Conservation (phyloP, 2,329 filamentous ascomycete species). For the Cladophialophora psammophila region DNA sequence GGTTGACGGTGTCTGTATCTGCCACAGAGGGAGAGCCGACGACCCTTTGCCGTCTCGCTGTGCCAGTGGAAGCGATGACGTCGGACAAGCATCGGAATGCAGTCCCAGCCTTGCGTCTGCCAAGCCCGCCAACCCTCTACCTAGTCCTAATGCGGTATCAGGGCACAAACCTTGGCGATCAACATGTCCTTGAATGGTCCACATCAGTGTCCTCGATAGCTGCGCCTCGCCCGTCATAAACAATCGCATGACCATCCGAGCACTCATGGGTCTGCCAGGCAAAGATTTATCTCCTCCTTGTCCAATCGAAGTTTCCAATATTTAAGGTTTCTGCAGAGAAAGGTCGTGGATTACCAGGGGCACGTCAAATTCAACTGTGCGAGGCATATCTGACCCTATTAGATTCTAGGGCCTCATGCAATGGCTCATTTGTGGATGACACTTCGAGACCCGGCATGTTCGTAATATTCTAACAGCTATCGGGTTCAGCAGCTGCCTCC, state of each 20-base stretch:
- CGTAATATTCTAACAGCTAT: too few species aligned
- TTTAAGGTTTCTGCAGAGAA: neutral
- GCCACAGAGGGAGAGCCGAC: neutral
- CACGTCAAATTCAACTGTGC: too few species aligned
- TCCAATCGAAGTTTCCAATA: neutral
- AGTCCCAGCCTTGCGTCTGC: constrained; percentile 35
- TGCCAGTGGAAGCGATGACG: constrained; percentile 9
- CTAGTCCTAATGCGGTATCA: constrained; percentile 13
- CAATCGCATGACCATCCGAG: neutral
- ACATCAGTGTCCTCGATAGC: neutral
- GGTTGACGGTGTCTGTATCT: neutral
- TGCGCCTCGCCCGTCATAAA: neutral
- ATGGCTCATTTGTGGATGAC: neutral
- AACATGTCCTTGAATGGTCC: neutral
- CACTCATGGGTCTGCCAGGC: neutral
- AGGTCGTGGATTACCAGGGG: neutral
- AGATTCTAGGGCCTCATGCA: too few species aligned
- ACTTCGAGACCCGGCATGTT: neutral
- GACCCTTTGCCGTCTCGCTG: too few species aligned
- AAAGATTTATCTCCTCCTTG: neutral
- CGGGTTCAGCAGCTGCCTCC: too few species aligned
- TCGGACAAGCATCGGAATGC: constrained; percentile 10
- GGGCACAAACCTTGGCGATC: neutral
- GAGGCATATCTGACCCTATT: too few species aligned
- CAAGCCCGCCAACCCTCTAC: constrained; percentile 26